These are phyloP conservation scores for Pontederia paniculata DNA, from an alignment of 176 grass and related monocot species.

Conservation along the genomic window DNA sequence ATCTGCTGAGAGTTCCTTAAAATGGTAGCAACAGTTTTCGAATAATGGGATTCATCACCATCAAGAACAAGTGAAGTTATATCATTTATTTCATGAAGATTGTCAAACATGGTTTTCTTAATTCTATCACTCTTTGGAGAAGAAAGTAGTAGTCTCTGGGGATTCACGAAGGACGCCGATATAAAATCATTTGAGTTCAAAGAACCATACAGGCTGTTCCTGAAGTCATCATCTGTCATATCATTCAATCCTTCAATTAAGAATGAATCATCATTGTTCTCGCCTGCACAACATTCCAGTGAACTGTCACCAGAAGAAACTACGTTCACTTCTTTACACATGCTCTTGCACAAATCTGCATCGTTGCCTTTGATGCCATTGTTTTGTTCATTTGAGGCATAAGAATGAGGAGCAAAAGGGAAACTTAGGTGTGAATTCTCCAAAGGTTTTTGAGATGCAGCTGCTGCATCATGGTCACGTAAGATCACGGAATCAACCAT, in stretches of 20 bases:
- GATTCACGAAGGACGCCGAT: neutral
- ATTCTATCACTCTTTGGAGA: neutral
- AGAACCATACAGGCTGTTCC: conserved; percentile 21
- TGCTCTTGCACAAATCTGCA: conserved; percentile 1
- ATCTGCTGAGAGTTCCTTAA: conserved; percentile 18
- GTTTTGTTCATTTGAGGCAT: conserved; percentile 8
- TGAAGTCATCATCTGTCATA: conserved; percentile 28
- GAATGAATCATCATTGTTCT: conserved; percentile 12
- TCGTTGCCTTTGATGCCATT: conserved; percentile 9
- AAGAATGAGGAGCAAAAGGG: neutral
- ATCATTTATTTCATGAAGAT: conserved; percentile 5
- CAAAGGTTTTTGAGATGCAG: neutral
- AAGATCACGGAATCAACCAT: neutral
- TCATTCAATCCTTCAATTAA: conserved; percentile 4
- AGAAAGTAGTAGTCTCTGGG: neutral
- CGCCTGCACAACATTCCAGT: conserved; percentile 18
- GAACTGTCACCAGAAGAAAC: conserved; percentile 28
- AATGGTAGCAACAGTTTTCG: conserved; percentile 23
- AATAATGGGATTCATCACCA: conserved; percentile 24
- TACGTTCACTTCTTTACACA: conserved; percentile 42
- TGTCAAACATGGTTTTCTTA: neutral
- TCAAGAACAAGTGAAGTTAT: conserved; percentile 28
- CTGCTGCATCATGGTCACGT: neutral
- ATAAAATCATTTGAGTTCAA: conserved; percentile 6
- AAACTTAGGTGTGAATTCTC: neutral